A percentile compares a stretch with the other conserved stretches of the same genome.
Conservation (phyloP, 2,329 filamentous ascomycete genomes). For the Shiraia sp. region DNA sequence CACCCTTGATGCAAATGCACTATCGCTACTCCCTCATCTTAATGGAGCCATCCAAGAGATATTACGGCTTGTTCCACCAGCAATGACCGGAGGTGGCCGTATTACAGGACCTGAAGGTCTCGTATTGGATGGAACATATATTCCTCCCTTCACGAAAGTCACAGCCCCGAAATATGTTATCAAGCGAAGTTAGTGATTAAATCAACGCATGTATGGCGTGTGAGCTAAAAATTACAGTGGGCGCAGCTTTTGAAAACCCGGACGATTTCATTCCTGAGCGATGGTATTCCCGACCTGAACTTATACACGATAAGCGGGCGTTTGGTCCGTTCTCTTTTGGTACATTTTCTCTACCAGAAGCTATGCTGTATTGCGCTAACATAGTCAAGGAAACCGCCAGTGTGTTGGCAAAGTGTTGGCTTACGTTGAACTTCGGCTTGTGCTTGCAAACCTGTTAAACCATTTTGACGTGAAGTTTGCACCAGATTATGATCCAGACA, state of each 20-base stretch:
- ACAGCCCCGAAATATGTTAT: slow-evolving; percentile 20
- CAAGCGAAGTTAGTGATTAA: slow-evolving; percentile 2
- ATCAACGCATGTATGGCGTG: not conserved
- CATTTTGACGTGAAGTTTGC: slow-evolving; percentile 10
- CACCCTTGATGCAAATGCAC: slow-evolving; percentile 1
- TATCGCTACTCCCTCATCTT: slow-evolving; percentile 12
- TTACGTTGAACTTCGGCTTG: slow-evolving; percentile 9
- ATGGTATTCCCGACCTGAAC: slow-evolving; percentile 8
- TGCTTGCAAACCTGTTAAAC: slow-evolving; percentile 8
- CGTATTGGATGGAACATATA: slow-evolving; percentile 10
- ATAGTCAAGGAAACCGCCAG: slow-evolving; percentile 5
- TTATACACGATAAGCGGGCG: slow-evolving; percentile 46
- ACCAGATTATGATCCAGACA: slow-evolving; percentile 4
- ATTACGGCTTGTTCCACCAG: slow-evolving; percentile 16
- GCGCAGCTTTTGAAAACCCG: slow-evolving; percentile 10
- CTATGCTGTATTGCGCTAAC: not conserved
- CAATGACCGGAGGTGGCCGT: slow-evolving; percentile 10
- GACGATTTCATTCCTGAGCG: slow-evolving; percentile 15
- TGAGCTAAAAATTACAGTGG: slow-evolving; percentile 3
- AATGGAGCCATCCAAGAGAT: slow-evolving; percentile 22
- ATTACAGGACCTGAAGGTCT: slow-evolving; percentile 14
- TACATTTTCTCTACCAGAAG: not conserved
- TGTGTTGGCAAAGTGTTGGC: slow-evolving; percentile 15
- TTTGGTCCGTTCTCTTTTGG: slow-evolving; percentile 67
- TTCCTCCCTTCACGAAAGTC: slow-evolving; percentile 15